Conservation (phyloP, 495 filamentous ascomycete species). For the Cudoniella acicularis region DNA sequence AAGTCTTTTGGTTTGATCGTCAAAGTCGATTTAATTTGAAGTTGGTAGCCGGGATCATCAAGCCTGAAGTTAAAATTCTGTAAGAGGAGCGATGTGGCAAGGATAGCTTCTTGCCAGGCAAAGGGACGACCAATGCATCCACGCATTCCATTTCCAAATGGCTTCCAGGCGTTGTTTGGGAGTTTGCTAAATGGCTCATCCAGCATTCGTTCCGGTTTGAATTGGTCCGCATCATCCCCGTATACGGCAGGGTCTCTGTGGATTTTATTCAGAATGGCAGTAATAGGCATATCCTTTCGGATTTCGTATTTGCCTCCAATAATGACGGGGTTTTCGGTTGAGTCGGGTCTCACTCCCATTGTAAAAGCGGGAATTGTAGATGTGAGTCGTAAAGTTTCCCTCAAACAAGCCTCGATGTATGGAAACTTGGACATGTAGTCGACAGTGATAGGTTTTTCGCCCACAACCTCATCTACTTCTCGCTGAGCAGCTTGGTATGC, state of each 20-base stretch:
- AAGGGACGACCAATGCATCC: constrained; percentile 67
- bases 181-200: constrained; percentile 57
- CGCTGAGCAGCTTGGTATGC: constrained; percentile 29
- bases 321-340: constrained; percentile 48
- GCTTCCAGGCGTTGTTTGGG: constrained; percentile 59
- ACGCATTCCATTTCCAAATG: constrained; percentile 67
- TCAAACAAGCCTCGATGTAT: constrained; percentile 55
- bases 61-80: constrained; percentile 58
- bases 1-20: constrained; percentile 72
- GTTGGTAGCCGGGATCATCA: constrained; percentile 50
- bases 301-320: constrained; percentile 66
- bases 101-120: constrained; percentile 59
- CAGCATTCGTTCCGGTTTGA: constrained; percentile 64
- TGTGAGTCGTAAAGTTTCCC: constrained; percentile 66
- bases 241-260: constrained; percentile 67
- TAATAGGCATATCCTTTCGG: constrained; percentile 55
- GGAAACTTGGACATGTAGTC: constrained; percentile 65
- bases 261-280: constrained; percentile 54
- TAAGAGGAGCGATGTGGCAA: constrained; percentile 54
- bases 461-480: constrained; percentile 53
- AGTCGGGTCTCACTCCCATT: constrained; percentile 31
- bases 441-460: constrained; percentile 56
- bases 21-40: constrained; percentile 63
- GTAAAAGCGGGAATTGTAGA: constrained; percentile 60
- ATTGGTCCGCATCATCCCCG: constrained; percentile 57